Base-by-base conservation (phyloP, 106 monocot species). In the Dendrobium chrysotoxum region DNA sequence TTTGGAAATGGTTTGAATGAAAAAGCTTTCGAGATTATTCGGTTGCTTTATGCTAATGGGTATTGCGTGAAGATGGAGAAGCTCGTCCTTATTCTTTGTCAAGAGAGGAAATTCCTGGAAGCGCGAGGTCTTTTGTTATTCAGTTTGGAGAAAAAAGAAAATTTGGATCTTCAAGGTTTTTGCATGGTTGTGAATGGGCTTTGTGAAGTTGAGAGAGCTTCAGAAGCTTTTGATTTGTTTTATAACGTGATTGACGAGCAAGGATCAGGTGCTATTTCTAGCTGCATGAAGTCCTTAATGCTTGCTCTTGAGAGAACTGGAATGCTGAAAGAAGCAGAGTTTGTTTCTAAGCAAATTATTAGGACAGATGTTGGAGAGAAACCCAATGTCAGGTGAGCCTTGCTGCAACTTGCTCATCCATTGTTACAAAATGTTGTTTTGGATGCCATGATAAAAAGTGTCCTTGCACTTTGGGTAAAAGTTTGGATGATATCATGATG, bases 41-140 rank as follows among this genome's bases (percentile, higher is more conserved):
- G 42, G 25, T 72, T 81, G 81, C 80, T 99, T 64, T 95, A 95
- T 85, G 79, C 77, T 10, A 87, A 83, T 64, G 99, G 93, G 30
- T 99, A 93, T 80, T 67, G 75, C 80, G 84, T 99, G 77, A 87
- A 93, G 76, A 86, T 95, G 88, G 99, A 90, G 58, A 83, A 88
- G 42, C n/a, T 99, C 58, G 78, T 89, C 64, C 39, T 28, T 53
- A 66, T 42, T 72, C 85, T 95, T 25, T 93, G 84, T 64, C 55
- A 86, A 53, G 78, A 42, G 12, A 53, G 77, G 39, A 99, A 90
- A 80, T 90, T 91, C 45, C 9, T 85, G 45, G 95, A 99, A 77
- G 91, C 93, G 21, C 61, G 68, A 58, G 82, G 91, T 18, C 47
- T 95, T 58, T 78, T 93, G 67, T 58, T 99, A 42, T 90, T 95